phyloP scores from a whole-genome alignment of 345 rosid genomes.

The Geranium brycei region DNA sequence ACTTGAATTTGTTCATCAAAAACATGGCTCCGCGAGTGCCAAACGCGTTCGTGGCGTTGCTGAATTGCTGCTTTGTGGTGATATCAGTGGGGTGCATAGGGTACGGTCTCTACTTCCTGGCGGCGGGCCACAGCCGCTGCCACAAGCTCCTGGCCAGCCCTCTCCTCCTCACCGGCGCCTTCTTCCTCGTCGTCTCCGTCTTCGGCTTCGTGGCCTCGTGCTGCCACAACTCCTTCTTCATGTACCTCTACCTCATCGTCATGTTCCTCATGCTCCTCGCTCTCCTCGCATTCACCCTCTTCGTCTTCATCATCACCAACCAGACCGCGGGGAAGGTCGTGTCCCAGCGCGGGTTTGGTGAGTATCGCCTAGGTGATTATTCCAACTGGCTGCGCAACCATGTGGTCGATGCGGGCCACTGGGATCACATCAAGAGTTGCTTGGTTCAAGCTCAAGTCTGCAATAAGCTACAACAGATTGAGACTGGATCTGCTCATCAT shows the following conservation, averaged over 20 bases:
- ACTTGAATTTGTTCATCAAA: too few relatives aligned
- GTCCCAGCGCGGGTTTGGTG: constrained; percentile 8
- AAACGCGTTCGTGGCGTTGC: neutral
- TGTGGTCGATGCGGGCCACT: constrained; percentile 11
- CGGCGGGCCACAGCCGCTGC: constrained; percentile 12
- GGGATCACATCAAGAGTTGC: constrained; percentile 23
- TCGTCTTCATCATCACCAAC: constrained; percentile 18
- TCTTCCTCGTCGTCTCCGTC: constrained; percentile 10
- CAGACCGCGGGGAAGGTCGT: constrained; percentile 7
- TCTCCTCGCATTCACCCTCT: constrained; percentile 14
- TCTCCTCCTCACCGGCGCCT: constrained; percentile 13
- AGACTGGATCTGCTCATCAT: constrained; percentile 8
- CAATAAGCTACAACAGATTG: constrained; percentile 2
- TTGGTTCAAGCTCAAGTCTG: constrained; percentile 20
- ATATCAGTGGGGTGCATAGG: constrained; percentile 14
- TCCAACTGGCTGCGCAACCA: constrained; percentile 23
- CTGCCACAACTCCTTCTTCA: constrained; percentile 11
- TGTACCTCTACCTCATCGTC: constrained; percentile 12
- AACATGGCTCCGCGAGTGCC: neutral
- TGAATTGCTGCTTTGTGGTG: neutral
- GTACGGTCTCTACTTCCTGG: constrained; percentile 4
- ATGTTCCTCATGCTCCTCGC: constrained; percentile 15
- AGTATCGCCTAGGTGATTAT: constrained; percentile 18
- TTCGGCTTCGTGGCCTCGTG: constrained; percentile 18
- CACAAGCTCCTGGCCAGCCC: constrained; percentile 14